Evolutionary conservation across 805 yeast genomes (phyloP).

Genomic region (Wickerhamiella slavikovae): DNA sequence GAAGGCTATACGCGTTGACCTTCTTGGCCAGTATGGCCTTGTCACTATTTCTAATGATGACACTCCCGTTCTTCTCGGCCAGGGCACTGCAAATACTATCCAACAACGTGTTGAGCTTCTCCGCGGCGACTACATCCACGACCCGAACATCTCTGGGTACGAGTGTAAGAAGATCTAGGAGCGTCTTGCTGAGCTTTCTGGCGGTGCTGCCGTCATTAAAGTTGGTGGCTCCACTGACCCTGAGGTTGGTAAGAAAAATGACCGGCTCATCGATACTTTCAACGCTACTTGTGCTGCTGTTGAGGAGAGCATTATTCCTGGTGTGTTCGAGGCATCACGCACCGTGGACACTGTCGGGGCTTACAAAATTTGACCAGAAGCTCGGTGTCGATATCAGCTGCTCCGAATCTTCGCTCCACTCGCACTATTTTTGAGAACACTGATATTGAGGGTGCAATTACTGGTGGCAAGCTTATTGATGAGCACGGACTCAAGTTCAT

Average conservation of each 20-base stretch:
- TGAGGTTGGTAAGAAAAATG: conserved; percentile 98
- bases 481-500: conserved; percentile 51
- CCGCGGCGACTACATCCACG: conserved; percentile 57
- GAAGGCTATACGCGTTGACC: conserved; percentile 72
- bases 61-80: conserved; percentile 83
- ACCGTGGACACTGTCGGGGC: conserved; percentile 49
- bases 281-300: conserved; percentile 99
- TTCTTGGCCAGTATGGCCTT: conserved; percentile 81
- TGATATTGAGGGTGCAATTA: conserved; percentile 92
- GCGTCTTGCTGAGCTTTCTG: conserved; percentile 88
- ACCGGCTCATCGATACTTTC: conserved; percentile 93
- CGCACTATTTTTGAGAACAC: conserved; percentile 90
- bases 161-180: conserved; percentile 95
- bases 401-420: conserved; percentile 87
- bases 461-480: conserved; percentile 65
- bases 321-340: conserved; percentile 85
- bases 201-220: conserved; percentile 95
- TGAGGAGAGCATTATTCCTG: conserved; percentile 95
- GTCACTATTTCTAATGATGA: conserved; percentile 89
- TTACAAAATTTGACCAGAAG: conserved; percentile 87
- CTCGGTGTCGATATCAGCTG: conserved; percentile 87
- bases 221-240: conserved; percentile 96
- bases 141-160: conserved; percentile 57
- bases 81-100: conserved; percentile 65
- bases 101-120: conserved; percentile 85